Evolutionary conservation across 257 asterid species (phyloP).

Genomic region (Fraxinus quadrangulata): DNA sequence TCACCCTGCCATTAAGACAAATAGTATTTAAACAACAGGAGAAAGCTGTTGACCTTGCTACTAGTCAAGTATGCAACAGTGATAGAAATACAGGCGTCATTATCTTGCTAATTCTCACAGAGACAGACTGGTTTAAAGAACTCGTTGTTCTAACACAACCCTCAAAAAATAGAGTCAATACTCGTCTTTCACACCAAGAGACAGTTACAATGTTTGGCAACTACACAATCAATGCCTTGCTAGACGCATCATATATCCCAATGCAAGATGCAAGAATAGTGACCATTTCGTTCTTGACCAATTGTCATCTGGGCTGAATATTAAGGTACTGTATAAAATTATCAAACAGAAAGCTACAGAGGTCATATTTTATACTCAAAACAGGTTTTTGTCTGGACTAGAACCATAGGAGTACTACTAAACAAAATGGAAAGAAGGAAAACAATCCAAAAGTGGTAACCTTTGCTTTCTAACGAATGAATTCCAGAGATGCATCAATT

Average conservation of each 20-base stretch:
- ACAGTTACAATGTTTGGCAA: background rate
- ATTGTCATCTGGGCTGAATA: background rate
- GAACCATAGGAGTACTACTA: slow-evolving; percentile 16
- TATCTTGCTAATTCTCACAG: background rate
- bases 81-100: background rate
- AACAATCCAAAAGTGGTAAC: slow-evolving; percentile 36
- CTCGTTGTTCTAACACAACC: background rate
- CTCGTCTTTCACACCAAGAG: background rate
- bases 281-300: background rate
- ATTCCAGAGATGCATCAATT: slow-evolving; percentile 98
- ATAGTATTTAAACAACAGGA: slow-evolving; percentile 3
- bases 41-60: background rate
- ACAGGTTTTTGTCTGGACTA: background rate
- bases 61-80: background rate
- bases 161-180: background rate
- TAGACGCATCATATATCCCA: background rate
- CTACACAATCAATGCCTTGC: background rate
- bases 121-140: background rate
- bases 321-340: background rate
- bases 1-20: slow-evolving; percentile 61
- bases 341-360: background rate
- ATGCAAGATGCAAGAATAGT: background rate
- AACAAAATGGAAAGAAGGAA: slow-evolving; percentile 12
- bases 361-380: background rate
- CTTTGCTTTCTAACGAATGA: slow-evolving; percentile 96